A percentile compares a stretch with the other conserved stretches of the same genome.
These are phyloP conservation scores for Saccharomycopsis hybrid DNA, from an alignment of 1,139 yeast species.

Conservation along the genomic window DNA sequence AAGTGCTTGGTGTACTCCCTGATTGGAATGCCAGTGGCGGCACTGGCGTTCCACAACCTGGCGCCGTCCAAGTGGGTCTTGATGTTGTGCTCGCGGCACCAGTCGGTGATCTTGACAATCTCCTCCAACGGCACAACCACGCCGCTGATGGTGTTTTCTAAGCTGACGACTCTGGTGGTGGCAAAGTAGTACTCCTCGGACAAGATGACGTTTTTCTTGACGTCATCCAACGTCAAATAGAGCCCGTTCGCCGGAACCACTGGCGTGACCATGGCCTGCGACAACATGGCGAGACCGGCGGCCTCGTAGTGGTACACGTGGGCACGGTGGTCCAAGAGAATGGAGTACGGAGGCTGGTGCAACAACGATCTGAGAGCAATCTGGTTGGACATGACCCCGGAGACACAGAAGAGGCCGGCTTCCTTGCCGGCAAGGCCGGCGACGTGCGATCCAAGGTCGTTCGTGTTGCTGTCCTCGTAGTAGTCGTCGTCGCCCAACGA, in stretches of 20 bases:
- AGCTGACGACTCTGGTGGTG: slow-evolving; percentile 76
- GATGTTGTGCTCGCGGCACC: slow-evolving; percentile 42
- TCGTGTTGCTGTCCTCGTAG: slow-evolving; percentile 71
- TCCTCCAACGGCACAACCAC: slow-evolving; percentile 77
- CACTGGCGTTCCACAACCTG: slow-evolving; percentile 87
- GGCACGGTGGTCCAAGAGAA: slow-evolving; percentile 78
- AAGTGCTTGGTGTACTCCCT: slow-evolving; percentile 70
- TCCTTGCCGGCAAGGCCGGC: slow-evolving; percentile 73
- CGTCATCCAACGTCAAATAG: slow-evolving; percentile 75
- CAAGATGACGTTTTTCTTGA: slow-evolving; percentile 55
- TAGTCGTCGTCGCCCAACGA: slow-evolving; percentile 86
- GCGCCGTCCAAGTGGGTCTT: slow-evolving; percentile 90
- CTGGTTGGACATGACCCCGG: slow-evolving; percentile 91
- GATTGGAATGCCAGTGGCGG: slow-evolving; percentile 63
- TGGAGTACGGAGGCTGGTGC: slow-evolving; percentile 78
- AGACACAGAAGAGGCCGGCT: slow-evolving; percentile 76
- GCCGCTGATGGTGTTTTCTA: slow-evolving; percentile 88
- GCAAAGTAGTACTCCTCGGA: slow-evolving; percentile 86
- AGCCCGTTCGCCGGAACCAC: slow-evolving; percentile 69
- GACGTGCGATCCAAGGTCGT: slow-evolving; percentile 57
- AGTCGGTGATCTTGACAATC: slow-evolving; percentile 60
- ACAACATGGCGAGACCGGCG: slow-evolving; percentile 81
- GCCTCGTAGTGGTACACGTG: slow-evolving; percentile 85
- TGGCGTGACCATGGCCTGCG: slow-evolving; percentile 90
- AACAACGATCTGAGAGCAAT: slow-evolving; percentile 75